A percentile compares a stretch with the other conserved stretches of the same genome.
These are phyloP conservation scores for Fusarium sp. DNA, from an alignment of 2,329 filamentous ascomycete species.

Conservation along the genomic window DNA sequence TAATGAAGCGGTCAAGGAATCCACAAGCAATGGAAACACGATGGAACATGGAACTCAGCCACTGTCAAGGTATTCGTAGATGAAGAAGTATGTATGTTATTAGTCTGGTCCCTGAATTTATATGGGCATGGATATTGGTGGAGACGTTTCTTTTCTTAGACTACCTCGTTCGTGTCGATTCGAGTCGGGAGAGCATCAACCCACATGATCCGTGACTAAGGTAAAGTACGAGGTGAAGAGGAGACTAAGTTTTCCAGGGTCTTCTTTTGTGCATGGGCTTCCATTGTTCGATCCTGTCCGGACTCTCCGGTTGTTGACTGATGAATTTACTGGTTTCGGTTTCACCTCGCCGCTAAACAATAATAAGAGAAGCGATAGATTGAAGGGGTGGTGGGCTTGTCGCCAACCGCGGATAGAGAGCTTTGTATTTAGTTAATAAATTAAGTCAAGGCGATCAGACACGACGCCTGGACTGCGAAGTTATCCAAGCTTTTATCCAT, in stretches of 20 bases:
- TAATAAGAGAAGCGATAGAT: conserved; percentile 6
- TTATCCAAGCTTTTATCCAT: conserved; percentile 1
- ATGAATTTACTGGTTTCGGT: conserved; percentile 35
- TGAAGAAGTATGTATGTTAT: conserved; percentile 6
- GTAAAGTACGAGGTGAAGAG: neutral
- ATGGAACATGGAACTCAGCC: conserved; percentile 18
- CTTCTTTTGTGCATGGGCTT: conserved; percentile 4
- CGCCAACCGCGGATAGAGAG: conserved; percentile 20
- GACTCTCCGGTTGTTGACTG: conserved; percentile 36
- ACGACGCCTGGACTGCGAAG: neutral
- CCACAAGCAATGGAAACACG: conserved; percentile 11
- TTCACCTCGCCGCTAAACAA: conserved; percentile 8
- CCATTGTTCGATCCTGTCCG: conserved; percentile 17
- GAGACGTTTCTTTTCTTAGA: conserved; percentile 24
- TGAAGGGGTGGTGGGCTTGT: conserved; percentile 4
- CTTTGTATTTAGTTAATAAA: conserved; percentile 1
- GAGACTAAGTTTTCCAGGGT: conserved; percentile 10
- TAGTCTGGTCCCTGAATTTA: conserved; percentile 33
- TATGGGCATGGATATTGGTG: conserved; percentile 25
- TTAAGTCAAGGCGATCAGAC: neutral
- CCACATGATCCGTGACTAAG: conserved; percentile 22
- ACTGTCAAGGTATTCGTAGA: neutral
- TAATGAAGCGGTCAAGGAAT: conserved; percentile 10
- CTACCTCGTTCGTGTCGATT: conserved; percentile 31
- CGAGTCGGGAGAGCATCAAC: conserved; percentile 7